Base-by-base conservation (phyloP, 768 basidiomycete genomes). In the Mycena rebaudengoi region DNA sequence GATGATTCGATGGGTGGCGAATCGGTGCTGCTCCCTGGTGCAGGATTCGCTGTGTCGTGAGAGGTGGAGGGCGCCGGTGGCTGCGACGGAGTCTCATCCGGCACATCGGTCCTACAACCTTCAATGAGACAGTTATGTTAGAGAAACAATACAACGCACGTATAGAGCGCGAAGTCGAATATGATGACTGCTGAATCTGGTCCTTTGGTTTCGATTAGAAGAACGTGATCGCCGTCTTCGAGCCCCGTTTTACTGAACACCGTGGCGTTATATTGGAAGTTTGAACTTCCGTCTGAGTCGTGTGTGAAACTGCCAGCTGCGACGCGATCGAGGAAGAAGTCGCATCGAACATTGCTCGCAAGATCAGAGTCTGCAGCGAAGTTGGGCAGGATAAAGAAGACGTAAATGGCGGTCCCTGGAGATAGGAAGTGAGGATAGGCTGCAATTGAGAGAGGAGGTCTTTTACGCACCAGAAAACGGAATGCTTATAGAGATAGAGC, bases 131-230 rank as follows among this genome's bases (percentile, higher is more conserved):
- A 40, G 20, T 28, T 16, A 12, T 18, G 2, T 28, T 21, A 37
- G 18, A 3, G 37, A 35, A 8, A 37, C 7, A 30, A 16, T 14
- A 4, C 7, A 35, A 67, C 70, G 18, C 43, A 72, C 71, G 69
- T 70, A 21, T 72, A 72, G 0, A 66, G 16, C 7, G 57, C 69
- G 30, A 56, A 62, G 41, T 72, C 71, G 28, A 72, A 72, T n/a
- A 70, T 64, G 28, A 72, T 39, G 13, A 56, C 41, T 6, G 67
- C 56, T 5, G 65, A 52, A n/a, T 60, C 58, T 3, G 48, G 18
- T 10, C 65, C 66, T 7, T 59, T 68, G 5, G 67, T 64, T n/a
- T 62, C 44, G 29, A 72, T 62, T 4, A 67, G 45, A 11, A 72
- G 60, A 4, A 39, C 55, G 44, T 72, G 71, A 20, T 68, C 64